A percentile compares a stretch with the other conserved stretches of the same genome.
Conservation (phyloP, 2,329 filamentous ascomycete genomes). For the Fusarium liriodendri region DNA sequence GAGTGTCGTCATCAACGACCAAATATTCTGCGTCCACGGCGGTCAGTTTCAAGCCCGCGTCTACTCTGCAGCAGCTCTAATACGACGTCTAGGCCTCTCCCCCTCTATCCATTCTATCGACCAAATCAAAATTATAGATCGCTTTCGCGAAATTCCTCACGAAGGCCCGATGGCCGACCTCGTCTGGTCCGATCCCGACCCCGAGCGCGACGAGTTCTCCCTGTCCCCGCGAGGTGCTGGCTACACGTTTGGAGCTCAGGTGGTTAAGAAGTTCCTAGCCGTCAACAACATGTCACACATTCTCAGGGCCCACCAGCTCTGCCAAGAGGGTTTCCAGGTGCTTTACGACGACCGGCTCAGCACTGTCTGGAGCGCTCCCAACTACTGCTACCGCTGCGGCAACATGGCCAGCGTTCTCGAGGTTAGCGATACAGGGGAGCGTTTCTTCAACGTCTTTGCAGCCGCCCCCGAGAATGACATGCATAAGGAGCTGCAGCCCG, state of each 20-base stretch:
- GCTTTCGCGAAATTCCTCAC: constrained; percentile 97
- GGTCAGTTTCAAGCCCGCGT: constrained; percentile 56
- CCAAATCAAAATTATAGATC: constrained; percentile 99
- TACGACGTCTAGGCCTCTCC: constrained; percentile 69
- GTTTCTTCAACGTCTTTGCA: constrained; percentile 98
- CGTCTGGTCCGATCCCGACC: constrained; percentile 97
- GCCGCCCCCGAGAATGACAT: constrained; percentile 95
- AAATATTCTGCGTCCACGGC: constrained; percentile 99
- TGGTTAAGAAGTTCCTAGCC: constrained; percentile 97
- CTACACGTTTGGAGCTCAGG: constrained; percentile 97
- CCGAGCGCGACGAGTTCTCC: constrained; percentile 97
- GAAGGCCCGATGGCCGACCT: constrained; percentile 99
- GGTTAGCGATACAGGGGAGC: constrained; percentile 90
- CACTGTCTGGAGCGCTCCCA: constrained; percentile 98
- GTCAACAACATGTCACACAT: constrained; percentile 99
- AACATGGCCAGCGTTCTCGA: constrained; percentile 98
- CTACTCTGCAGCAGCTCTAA: constrained; percentile 2
- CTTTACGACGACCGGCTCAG: constrained; percentile 94
- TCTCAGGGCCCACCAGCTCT: constrained; percentile 95
- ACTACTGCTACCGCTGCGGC: constrained; percentile 94
- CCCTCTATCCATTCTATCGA: constrained; percentile 97
- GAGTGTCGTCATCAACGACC: constrained; percentile 97
- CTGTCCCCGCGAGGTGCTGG: constrained; percentile 92
- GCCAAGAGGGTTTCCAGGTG: constrained; percentile 97
- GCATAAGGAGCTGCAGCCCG: constrained; percentile 85